Evolutionary conservation across 257 asterid genomes (phyloP).

Genomic region (Jaltomata sinuosa): DNA sequence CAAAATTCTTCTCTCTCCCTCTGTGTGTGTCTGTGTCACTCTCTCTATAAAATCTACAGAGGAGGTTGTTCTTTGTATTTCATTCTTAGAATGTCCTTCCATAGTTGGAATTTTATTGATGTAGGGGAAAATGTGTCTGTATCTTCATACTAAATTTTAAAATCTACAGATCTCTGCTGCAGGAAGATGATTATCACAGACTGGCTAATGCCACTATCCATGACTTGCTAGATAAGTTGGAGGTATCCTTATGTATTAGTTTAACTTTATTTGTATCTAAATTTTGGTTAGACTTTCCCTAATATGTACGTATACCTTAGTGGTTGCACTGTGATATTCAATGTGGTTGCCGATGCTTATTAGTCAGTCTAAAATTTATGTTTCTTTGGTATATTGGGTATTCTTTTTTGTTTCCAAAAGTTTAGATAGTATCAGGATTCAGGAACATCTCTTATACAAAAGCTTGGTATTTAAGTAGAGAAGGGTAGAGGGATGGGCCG

Average conservation of each 20-base stretch:
- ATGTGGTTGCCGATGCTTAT: not conserved
- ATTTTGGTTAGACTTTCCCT: not conserved
- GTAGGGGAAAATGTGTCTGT: not conserved
- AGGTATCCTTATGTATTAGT: constrained; percentile 27
- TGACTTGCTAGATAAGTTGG: constrained; percentile 70
- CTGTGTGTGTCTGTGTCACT: not conserved
- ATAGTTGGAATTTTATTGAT: not conserved
- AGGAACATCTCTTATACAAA: not conserved
- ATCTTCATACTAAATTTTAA: constrained; percentile 5
- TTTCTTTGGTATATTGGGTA: not conserved
- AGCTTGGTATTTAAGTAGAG: not conserved
- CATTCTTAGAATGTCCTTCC: not conserved
- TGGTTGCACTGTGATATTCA: not conserved
- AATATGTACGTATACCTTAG: not conserved
- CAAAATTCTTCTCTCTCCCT: not conserved
- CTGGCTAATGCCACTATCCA: constrained; percentile 79
- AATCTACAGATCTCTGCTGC: constrained; percentile 48
- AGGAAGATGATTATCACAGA: constrained; percentile 71
- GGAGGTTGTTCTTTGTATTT: not conserved
- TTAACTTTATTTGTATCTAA: not conserved
- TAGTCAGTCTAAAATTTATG: too few species aligned
- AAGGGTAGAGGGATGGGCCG: not conserved
- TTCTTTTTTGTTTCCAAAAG: not conserved
- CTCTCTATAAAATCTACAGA: not conserved
- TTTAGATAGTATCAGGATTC: not conserved